Percentiles rank a stretch among this genome's conserved stretches.
phyloP scores from a whole-genome alignment of 306 rosid genomes.

The Neltuma alba region DNA sequence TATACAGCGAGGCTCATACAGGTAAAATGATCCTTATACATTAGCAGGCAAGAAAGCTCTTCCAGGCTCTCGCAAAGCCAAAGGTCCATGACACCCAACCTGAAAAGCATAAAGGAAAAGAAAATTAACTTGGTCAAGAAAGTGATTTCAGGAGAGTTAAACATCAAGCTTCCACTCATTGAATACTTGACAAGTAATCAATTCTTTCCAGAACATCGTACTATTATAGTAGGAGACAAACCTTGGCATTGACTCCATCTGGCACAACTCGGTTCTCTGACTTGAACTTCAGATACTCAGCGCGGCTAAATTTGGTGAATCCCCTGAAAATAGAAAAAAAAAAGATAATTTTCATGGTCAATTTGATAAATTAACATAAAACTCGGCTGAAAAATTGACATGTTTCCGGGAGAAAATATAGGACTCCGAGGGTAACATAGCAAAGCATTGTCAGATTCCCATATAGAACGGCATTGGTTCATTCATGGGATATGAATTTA shows the following conservation, averaged over 20 bases:
- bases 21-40: slow-evolving; percentile 35
- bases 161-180: not conserved
- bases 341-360: not conserved
- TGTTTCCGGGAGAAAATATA: not conserved
- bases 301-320: slow-evolving; percentile 70
- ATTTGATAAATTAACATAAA: not conserved
- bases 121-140: not conserved
- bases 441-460: not conserved
- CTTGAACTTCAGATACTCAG: slow-evolving; percentile 67
- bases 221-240: slow-evolving; percentile 19
- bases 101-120: slow-evolving; percentile 30
- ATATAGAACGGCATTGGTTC: not conserved
- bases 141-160: not conserved
- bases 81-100: slow-evolving; percentile 86
- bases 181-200: not conserved
- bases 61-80: slow-evolving; percentile 72
- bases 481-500: not conserved
- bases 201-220: not conserved
- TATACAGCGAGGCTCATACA: no score
- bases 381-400: not conserved
- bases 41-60: slow-evolving; percentile 62
- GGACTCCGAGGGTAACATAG: not conserved
- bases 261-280: slow-evolving; percentile 61
- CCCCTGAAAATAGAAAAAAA: slow-evolving; percentile 59
- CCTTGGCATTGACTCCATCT: slow-evolving; percentile 92